Evolutionary conservation across 345 rosid genomes (phyloP), one percentile per base, ranked within the genome.

Genomic region (Toxicodendron radicans): DNA sequence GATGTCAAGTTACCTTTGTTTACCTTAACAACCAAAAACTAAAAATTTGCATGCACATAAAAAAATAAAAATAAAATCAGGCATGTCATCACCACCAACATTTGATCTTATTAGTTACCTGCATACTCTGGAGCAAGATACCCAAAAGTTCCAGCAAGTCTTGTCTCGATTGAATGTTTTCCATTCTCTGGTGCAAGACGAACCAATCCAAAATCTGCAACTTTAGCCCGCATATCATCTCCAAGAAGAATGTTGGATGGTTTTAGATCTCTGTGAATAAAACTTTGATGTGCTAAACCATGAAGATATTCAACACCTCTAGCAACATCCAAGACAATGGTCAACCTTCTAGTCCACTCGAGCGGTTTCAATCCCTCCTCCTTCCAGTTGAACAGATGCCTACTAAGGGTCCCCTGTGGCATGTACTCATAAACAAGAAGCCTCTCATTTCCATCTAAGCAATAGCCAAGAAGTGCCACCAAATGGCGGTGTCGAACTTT

Each of bases 211-310:
- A 83, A 83, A 57, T 83, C 86, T 4, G 86, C 81, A 70, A 83
- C 84, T 72, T 83, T 83, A 51, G 84, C 84, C 32, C 86, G 82
- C 83, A 80, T 72, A 73, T 83, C 84, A 83, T 83, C 86, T 56
- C 82, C 86, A 6, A 83, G 86, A 78, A 83, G 86, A 49, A 80
- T 83, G 68, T 83, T 83, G 53, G 86, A 83, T 14, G 86, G 86
- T 76, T 83, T 83, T 24, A 83, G 75, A 52, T 72, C 75, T 49
- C 75, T 62, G 3, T 72, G 75, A 21, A 72, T 72, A 33, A 72
- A 72, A 65, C 86, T 78, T 72, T 80, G 82, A 32, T 80, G 84
- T n/a, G 84, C 86, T 43, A 83, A 73, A 35, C 84, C 78, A 66
- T 83, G 86, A 3, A 83, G 76, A 76, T 83, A 83, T 51, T 83